Conservation (phyloP, 2,329 filamentous ascomycete species). For the Nemania sp. region DNA sequence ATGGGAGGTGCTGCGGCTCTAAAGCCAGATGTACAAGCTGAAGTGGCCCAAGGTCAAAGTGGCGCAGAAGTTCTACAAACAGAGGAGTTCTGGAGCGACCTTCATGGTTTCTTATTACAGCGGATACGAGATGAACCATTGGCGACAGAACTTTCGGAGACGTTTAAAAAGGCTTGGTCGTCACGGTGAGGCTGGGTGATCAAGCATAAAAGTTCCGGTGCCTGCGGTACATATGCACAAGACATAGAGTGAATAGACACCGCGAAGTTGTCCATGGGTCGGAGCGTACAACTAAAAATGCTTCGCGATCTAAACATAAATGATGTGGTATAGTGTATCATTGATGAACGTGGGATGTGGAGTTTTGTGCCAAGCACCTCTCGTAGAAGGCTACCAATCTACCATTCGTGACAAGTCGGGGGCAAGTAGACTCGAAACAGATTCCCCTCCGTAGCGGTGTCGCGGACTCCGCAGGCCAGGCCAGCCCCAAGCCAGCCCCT, state of each 20-base stretch:
- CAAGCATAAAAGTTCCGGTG: neutral
- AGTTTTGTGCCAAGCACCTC: slow-evolving; percentile 39
- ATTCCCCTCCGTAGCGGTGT: slow-evolving; percentile 31
- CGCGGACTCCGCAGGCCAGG: slow-evolving; percentile 33
- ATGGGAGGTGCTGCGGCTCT: slow-evolving; percentile 64
- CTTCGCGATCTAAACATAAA: slow-evolving; percentile 37
- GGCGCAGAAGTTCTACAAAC: slow-evolving; percentile 65
- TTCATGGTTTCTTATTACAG: slow-evolving; percentile 79
- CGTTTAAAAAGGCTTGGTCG: slow-evolving; percentile 76
- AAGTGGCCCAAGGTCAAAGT: slow-evolving; percentile 56
- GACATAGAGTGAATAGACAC: slow-evolving; percentile 6
- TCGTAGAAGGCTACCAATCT: slow-evolving; percentile 37
- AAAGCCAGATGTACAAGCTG: slow-evolving; percentile 46
- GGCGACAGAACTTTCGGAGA: slow-evolving; percentile 64
- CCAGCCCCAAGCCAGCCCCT: slow-evolving; percentile 16
- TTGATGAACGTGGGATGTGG: slow-evolving; percentile 41
- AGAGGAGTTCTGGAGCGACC: slow-evolving; percentile 82
- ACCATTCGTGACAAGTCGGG: slow-evolving; percentile 27
- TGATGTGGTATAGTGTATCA: slow-evolving; percentile 40
- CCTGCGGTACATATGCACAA: too few relatives aligned
- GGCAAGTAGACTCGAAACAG: slow-evolving; percentile 19
- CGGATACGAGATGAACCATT: slow-evolving; percentile 71
- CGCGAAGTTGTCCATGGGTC: slow-evolving; percentile 3
- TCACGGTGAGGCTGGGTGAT: neutral
- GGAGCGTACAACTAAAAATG: slow-evolving; percentile 31